Percentiles rank a stretch among this genome's conserved stretches.
Conservation (phyloP, 805 yeast species). For the Metschnikowia koreensis region DNA sequence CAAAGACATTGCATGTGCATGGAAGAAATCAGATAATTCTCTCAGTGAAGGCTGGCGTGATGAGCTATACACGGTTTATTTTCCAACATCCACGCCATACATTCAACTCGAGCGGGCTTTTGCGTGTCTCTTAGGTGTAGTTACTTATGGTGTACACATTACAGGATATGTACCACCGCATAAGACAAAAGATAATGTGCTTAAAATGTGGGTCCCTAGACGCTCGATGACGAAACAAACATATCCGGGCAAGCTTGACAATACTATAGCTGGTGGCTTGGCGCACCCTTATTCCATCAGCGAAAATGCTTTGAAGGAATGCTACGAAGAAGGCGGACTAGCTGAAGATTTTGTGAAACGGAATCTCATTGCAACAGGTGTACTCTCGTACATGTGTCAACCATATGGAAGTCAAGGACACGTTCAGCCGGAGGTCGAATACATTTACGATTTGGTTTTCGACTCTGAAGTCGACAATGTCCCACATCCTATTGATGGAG, state of each 20-base stretch:
- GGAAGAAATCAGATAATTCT: slow-evolving; percentile 33
- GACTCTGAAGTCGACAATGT: slow-evolving; percentile 36
- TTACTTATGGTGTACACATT: slow-evolving; percentile 87
- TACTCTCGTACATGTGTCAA: slow-evolving; percentile 59
- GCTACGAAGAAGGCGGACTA: slow-evolving; percentile 90
- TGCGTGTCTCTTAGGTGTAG: slow-evolving; percentile 77
- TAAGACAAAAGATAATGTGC: slow-evolving; percentile 34
- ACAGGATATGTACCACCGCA: slow-evolving; percentile 67
- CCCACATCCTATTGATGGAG: slow-evolving; percentile 55
- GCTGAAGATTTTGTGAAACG: slow-evolving; percentile 45
- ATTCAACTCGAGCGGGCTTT: slow-evolving; percentile 76
- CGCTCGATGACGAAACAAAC: slow-evolving; percentile 78
- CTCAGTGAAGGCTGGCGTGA: slow-evolving; percentile 75
- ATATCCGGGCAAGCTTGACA: slow-evolving; percentile 87
- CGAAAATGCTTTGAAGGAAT: slow-evolving; percentile 83
- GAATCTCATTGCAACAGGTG: slow-evolving; percentile 56
- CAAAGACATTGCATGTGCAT: slow-evolving; percentile 38
- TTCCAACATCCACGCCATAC: slow-evolving; percentile 55
- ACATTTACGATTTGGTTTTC: slow-evolving; percentile 67
- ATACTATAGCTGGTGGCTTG: slow-evolving; percentile 93
- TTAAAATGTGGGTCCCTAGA: slow-evolving; percentile 80
- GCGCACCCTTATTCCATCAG: slow-evolving; percentile 73
- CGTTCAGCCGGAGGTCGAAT: slow-evolving; percentile 90
- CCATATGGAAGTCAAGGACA: slow-evolving; percentile 42
- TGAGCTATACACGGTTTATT: slow-evolving; percentile 75